A percentile compares a stretch with the other conserved stretches of the same genome.
phyloP scores from a whole-genome alignment of 192 early-diverging fungal species.

The Coemansia sp. region DNA sequence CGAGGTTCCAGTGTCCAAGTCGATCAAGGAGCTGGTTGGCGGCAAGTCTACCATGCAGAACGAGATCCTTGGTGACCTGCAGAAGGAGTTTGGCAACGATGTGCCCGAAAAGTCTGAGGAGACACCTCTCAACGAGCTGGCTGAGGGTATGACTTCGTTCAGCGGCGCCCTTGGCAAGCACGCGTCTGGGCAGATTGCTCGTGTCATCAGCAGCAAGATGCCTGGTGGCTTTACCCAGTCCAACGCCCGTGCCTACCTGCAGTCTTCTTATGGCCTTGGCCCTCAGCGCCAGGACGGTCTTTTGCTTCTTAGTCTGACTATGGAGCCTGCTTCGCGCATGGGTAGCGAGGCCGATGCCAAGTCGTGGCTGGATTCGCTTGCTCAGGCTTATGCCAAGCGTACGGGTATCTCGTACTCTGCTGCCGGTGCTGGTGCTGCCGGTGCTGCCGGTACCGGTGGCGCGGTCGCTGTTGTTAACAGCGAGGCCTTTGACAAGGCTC shows the following conservation, averaged over 20 bases:
- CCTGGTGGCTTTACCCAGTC: slow-evolving; percentile 83
- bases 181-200: slow-evolving; percentile 63
- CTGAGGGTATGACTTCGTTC: slow-evolving; percentile 55
- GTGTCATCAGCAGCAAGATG: slow-evolving; percentile 82
- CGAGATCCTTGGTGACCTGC: slow-evolving; percentile 89
- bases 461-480: slow-evolving; percentile 80
- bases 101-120: slow-evolving; percentile 90
- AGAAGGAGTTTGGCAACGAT: slow-evolving; percentile 79
- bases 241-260: slow-evolving; percentile 74
- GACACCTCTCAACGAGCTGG: slow-evolving; percentile 79
- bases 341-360: slow-evolving; percentile 81
- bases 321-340: slow-evolving; percentile 82
- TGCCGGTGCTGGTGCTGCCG: slow-evolving; percentile 51
- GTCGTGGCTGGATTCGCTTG: slow-evolving; percentile 77
- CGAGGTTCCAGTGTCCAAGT: slow-evolving; percentile 68
- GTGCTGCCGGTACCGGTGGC: slow-evolving; percentile 70
- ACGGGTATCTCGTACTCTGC: slow-evolving; percentile 67
- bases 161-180: slow-evolving; percentile 80
- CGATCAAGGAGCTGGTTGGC: slow-evolving; percentile 84
- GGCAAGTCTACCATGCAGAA: slow-evolving; percentile 95
- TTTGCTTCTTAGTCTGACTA: slow-evolving; percentile 74
- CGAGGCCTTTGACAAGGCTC: slow-evolving; percentile 84
- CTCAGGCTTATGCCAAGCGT: slow-evolving; percentile 72
- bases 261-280: slow-evolving; percentile 75
- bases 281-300: slow-evolving; percentile 74